Conservation (phyloP, 371 early-diverging fungal species). For the Actinomucor elegans region DNA sequence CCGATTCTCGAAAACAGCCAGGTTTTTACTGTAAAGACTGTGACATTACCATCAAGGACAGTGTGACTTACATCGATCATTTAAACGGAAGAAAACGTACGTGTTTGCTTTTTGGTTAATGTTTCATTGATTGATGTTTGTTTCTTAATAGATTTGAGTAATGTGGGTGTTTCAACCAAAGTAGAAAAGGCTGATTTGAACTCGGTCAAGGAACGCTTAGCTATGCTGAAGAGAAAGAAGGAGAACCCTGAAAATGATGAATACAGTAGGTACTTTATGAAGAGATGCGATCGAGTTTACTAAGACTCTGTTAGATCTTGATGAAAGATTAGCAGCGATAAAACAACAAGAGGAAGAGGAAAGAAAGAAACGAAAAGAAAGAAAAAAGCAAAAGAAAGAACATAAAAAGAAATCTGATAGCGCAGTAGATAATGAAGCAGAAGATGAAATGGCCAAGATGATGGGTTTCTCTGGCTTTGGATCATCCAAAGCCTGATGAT, state of each 20-base stretch:
- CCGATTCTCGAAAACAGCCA: constrained; percentile 65
- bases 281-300: background rate
- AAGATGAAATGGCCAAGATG: constrained; percentile 51
- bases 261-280: constrained; percentile 42
- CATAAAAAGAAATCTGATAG: constrained; percentile 43
- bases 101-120: too few relatives aligned
- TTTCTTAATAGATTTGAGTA: constrained; percentile 47
- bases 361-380: constrained; percentile 45
- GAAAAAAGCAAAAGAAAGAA: constrained; percentile 54
- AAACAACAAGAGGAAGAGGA: constrained; percentile 56
- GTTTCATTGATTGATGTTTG: too few relatives aligned
- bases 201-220: constrained; percentile 56
- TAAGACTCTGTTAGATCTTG: constrained; percentile 42
- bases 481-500: constrained; percentile 43
- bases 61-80: constrained; percentile 84
- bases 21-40: constrained; percentile 92
- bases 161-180: constrained; percentile 75
- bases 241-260: constrained; percentile 49
- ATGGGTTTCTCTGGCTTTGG: constrained; percentile 57
- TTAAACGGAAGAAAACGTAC: constrained; percentile 87
- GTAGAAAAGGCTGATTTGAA: constrained; percentile 63
- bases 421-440: constrained; percentile 15
- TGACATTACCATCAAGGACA: constrained; percentile 86
- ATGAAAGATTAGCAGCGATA: constrained; percentile 48
- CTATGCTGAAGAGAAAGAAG: constrained; percentile 56